Percentiles rank a stretch among this genome's conserved stretches.
Conservation (phyloP, 2,329 filamentous ascomycete species). For the Mollisiaceae sp. region DNA sequence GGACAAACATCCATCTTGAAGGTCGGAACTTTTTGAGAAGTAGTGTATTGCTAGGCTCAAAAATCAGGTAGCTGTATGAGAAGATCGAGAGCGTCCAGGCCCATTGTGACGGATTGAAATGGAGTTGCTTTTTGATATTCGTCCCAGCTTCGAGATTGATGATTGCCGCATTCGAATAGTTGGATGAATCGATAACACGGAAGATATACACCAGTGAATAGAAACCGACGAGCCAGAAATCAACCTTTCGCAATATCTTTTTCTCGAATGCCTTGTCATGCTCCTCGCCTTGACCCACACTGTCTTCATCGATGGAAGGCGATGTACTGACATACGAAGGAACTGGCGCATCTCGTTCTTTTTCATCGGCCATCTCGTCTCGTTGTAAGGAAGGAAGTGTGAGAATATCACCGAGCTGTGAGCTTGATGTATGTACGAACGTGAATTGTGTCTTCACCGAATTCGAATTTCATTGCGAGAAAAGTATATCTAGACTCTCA, state of each 20-base stretch:
- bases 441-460: background rate
- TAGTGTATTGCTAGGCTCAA: slow-evolving; percentile 47
- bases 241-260: slow-evolving; percentile 43
- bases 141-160: slow-evolving; percentile 48
- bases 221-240: slow-evolving; percentile 43
- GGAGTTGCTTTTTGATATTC: slow-evolving; percentile 47
- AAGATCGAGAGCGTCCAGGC: slow-evolving; percentile 49
- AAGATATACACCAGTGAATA: slow-evolving; percentile 49
- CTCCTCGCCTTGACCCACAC: slow-evolving; percentile 18
- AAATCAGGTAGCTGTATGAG: slow-evolving; percentile 47
- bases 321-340: background rate
- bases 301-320: background rate
- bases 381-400: background rate
- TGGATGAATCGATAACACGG: slow-evolving; percentile 47
- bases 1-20: slow-evolving; percentile 41
- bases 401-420: background rate
- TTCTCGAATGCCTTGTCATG: slow-evolving; percentile 38
- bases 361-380: background rate
- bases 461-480: background rate
- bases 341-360: background rate
- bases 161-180: slow-evolving; percentile 49
- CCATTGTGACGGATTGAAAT: slow-evolving; percentile 44
- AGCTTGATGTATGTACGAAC: background rate
- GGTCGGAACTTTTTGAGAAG: slow-evolving; percentile 44
- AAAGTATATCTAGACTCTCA: background rate